phyloP scores from a whole-genome alignment of 768 basidiomycete species.

The Xerocomus spinulosus region DNA sequence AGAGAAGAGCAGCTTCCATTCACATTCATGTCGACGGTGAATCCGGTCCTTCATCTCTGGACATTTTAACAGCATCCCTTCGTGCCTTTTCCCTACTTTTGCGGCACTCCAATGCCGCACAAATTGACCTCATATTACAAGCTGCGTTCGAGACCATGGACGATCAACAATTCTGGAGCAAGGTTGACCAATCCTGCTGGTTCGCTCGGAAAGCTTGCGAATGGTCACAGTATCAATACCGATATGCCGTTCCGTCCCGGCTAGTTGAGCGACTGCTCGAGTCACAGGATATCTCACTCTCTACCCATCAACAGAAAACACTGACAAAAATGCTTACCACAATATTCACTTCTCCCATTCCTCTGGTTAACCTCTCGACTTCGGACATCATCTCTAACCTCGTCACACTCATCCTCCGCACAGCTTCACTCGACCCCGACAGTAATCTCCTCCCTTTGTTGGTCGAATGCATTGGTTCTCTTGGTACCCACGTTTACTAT shows the following conservation, averaged over 20 bases:
- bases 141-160: slow-evolving; percentile 70
- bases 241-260: slow-evolving; percentile 83
- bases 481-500: slow-evolving; percentile 92
- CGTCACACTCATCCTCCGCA: slow-evolving; percentile 66
- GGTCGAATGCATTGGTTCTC: slow-evolving; percentile 73
- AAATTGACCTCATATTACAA: slow-evolving; percentile 68
- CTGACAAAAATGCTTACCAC: slow-evolving; percentile 76
- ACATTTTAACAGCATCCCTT: slow-evolving; percentile 72
- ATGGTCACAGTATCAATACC: slow-evolving; percentile 91
- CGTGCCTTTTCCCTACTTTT: slow-evolving; percentile 68
- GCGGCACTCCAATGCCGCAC: slow-evolving; percentile 69
- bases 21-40: slow-evolving; percentile 88
- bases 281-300: slow-evolving; percentile 48
- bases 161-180: slow-evolving; percentile 56
- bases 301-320: slow-evolving; percentile 51
- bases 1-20: slow-evolving; percentile 84
- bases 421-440: slow-evolving; percentile 53
- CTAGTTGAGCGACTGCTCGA: slow-evolving; percentile 73
- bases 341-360: slow-evolving; percentile 76
- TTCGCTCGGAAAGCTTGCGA: slow-evolving; percentile 71
- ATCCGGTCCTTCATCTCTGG: slow-evolving; percentile 67
- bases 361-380: slow-evolving; percentile 85
- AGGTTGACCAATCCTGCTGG: slow-evolving; percentile 76
- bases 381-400: slow-evolving; percentile 84
- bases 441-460: slow-evolving; percentile 65